These are phyloP conservation scores for Verbascum thapsus DNA, from an alignment of 257 asterid genomes.

Conservation along the genomic window DNA sequence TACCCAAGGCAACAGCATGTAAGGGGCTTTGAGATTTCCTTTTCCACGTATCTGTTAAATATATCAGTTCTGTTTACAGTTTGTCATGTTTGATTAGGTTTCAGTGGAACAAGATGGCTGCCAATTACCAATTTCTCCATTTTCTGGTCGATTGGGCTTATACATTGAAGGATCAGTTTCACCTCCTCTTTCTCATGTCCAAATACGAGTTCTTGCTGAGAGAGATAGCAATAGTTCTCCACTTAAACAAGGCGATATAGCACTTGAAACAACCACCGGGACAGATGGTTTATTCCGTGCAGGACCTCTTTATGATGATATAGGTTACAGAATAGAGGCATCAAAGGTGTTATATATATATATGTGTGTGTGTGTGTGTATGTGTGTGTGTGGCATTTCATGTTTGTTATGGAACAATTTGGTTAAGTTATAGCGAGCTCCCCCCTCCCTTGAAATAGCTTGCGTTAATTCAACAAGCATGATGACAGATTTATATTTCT, in stretches of 20 bases:
- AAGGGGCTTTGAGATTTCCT: constrained; percentile 39
- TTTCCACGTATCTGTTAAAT: constrained; percentile 16
- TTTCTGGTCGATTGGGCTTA: constrained; percentile 78
- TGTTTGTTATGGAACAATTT: constrained; percentile 11
- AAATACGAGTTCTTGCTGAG: constrained; percentile 66
- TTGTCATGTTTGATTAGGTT: constrained; percentile 54
- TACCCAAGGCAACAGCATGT: constrained; percentile 84
- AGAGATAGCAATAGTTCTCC: constrained; percentile 65
- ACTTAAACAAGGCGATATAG: constrained; percentile 68
- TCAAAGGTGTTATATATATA: constrained; percentile 56
- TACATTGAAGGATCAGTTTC: constrained; percentile 92
- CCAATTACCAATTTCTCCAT: constrained; percentile 74
- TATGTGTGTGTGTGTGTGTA: too few relatives aligned
- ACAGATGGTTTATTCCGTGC: constrained; percentile 73
- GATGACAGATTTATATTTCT: constrained; percentile 31
- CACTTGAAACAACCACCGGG: constrained; percentile 72
- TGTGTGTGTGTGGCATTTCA: too few relatives aligned
- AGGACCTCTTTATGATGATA: constrained; percentile 97
- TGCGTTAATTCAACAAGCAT: constrained; percentile 18
- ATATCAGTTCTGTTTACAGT: constrained; percentile 25
- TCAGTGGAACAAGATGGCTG: constrained; percentile 71
- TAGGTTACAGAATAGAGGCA: constrained; percentile 66
- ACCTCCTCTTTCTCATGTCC: constrained; percentile 83
- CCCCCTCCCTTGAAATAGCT: background rate
- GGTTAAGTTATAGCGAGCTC: constrained; percentile 15